Percentiles rank a stretch among this genome's conserved stretches.
phyloP scores from a whole-genome alignment of 139 green algal species.

The Cymbomonas tetramitiformis region DNA sequence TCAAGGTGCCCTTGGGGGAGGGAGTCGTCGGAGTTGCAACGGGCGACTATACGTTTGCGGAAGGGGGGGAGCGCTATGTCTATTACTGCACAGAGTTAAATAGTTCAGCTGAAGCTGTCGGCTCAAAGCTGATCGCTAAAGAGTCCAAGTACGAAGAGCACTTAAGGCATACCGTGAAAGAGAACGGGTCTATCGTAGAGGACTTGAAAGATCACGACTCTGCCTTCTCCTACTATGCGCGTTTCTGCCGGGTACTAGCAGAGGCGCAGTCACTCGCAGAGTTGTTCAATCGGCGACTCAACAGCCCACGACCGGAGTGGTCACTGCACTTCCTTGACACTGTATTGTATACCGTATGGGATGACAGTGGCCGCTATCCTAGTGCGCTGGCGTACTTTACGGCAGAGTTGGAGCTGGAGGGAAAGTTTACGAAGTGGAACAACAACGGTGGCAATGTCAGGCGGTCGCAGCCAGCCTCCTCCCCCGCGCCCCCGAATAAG shows the following conservation, averaged over 20 bases:
- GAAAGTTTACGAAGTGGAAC: conserved; percentile 21
- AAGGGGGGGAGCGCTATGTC: conserved; percentile 25
- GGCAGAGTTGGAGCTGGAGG: not conserved
- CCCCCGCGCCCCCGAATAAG: not conserved
- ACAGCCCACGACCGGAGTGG: not conserved
- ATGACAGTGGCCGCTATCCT: not conserved
- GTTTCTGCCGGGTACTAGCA: not conserved
- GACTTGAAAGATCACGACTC: too few relatives aligned
- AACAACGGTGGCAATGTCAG: not conserved
- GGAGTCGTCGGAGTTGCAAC: conserved; percentile 11
- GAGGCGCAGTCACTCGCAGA: not conserved
- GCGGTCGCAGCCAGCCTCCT: not conserved
- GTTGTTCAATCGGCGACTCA: not conserved
- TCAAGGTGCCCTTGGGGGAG: not conserved
- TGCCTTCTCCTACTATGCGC: too few relatives aligned
- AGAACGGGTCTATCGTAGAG: too few relatives aligned
- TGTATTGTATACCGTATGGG: not conserved
- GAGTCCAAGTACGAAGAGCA: conserved; percentile 1
- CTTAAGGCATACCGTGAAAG: not conserved
- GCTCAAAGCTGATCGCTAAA: not conserved
- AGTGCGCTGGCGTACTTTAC: not conserved
- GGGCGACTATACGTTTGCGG: conserved; percentile 3
- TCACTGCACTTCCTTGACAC: not conserved
- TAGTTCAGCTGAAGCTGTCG: not conserved
- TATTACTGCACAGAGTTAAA: conserved; percentile 25